These are phyloP conservation scores for Dictyostelium firmibasis DNA, from an alignment of 78 protist species.

Conservation along the genomic window DNA sequence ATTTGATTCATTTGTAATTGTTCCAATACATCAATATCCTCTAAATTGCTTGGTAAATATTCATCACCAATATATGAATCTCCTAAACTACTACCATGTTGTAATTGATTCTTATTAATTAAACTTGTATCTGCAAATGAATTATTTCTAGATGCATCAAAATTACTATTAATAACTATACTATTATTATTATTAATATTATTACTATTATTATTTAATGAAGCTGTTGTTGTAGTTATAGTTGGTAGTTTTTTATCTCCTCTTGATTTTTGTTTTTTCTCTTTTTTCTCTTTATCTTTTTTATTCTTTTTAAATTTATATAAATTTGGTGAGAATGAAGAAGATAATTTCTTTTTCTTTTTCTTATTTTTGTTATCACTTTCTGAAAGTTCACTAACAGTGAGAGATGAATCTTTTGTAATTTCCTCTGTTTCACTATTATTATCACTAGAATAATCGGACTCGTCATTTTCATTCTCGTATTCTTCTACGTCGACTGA, in stretches of 20 bases:
- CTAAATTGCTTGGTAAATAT: background rate
- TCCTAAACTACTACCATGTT: constrained; percentile 7
- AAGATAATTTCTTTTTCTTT: background rate
- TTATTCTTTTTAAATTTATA: background rate
- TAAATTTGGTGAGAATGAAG: background rate
- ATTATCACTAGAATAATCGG: background rate
- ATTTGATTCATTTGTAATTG: constrained; percentile 78
- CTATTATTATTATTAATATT: background rate
- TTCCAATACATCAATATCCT: constrained; percentile 53
- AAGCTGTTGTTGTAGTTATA: background rate
- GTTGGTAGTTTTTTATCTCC: background rate
- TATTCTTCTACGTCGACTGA: background rate
- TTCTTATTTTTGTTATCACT: background rate
- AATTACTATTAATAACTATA: background rate
- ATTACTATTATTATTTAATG: background rate
- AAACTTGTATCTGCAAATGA: background rate
- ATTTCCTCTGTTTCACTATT: background rate
- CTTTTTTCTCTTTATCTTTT: constrained; percentile 1
- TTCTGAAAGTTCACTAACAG: background rate
- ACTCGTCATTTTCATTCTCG: background rate
- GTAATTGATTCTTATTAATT: background rate
- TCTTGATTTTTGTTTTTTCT: background rate
- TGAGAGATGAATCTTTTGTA: background rate
- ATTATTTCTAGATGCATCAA: background rate
- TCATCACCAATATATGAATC: constrained; percentile 22